Percentiles rank a stretch among this genome's conserved stretches.
These are phyloP conservation scores for Prinsepia uniflora DNA, from an alignment of 306 rosid genomes.

Conservation along the genomic window DNA sequence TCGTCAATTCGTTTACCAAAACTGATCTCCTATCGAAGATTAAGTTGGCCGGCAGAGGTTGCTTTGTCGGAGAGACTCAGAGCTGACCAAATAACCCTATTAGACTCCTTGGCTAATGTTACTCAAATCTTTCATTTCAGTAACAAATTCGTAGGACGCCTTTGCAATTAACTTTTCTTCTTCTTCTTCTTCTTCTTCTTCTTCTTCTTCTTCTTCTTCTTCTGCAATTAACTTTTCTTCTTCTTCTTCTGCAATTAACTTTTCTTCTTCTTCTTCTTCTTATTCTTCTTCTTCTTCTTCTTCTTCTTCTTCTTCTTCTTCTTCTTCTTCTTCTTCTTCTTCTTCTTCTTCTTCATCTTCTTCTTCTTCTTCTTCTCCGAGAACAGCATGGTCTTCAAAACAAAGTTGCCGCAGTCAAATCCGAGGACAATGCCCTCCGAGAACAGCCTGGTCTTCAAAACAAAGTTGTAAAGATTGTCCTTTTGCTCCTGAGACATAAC, in stretches of 20 bases:
- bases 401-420: not conserved
- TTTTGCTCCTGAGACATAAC: not conserved
- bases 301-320: no score
- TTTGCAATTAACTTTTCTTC: not conserved
- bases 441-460: not conserved
- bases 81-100: not conserved
- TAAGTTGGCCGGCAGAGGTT: not conserved
- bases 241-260: no score
- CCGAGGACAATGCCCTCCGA: not conserved
- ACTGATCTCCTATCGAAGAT: not conserved
- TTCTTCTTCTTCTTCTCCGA: not conserved
- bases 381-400: no score
- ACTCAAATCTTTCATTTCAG: not conserved
- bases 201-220: no score
- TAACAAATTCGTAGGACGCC: not conserved
- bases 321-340: no score
- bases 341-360: no score
- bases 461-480: not conserved
- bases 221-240: no score
- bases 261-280: no score
- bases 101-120: not conserved
- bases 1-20: no score
- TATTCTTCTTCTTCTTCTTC: no score
- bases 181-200: no score
- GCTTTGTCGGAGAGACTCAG: not conserved